phyloP scores from a whole-genome alignment of 2,329 filamentous ascomycete species.

The Emericellopsis cladophorae region DNA sequence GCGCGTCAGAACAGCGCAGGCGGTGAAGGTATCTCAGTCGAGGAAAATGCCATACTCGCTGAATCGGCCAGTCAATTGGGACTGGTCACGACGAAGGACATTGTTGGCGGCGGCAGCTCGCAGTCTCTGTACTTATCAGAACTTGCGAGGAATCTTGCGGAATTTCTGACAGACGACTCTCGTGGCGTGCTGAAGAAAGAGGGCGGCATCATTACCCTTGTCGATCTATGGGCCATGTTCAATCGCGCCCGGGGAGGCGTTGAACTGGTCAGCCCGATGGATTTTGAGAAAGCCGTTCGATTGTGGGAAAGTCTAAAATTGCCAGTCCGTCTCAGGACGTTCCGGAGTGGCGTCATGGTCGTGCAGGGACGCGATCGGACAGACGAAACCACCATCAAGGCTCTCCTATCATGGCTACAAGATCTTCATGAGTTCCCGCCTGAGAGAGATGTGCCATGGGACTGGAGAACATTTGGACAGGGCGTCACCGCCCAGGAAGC shows the following conservation, averaged over 20 bases:
- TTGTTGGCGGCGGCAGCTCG: slow-evolving; percentile 62
- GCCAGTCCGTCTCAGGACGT: slow-evolving; percentile 74
- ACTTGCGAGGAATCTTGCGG: slow-evolving; percentile 70
- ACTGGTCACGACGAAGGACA: slow-evolving; percentile 88
- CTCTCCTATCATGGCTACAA: slow-evolving; percentile 65
- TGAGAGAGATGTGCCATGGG: slow-evolving; percentile 55
- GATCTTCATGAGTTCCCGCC: slow-evolving; percentile 57
- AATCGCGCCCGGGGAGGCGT: slow-evolving; percentile 88
- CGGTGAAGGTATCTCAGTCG: slow-evolving; percentile 47
- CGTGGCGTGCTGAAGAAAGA: slow-evolving; percentile 65
- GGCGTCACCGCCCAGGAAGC: slow-evolving; percentile 84
- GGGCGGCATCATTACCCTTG: slow-evolving; percentile 78
- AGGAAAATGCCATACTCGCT: slow-evolving; percentile 63
- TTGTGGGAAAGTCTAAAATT: slow-evolving; percentile 82
- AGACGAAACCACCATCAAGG: slow-evolving; percentile 76
- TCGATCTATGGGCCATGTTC: slow-evolving; percentile 90
- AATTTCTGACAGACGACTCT: slow-evolving; percentile 78
- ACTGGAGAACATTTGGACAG: slow-evolving; percentile 65
- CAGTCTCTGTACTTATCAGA: slow-evolving; percentile 86
- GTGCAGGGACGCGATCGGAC: slow-evolving; percentile 81
- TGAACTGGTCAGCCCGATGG: slow-evolving; percentile 80
- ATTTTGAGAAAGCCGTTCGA: slow-evolving; percentile 81
- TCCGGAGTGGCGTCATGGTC: slow-evolving; percentile 88
- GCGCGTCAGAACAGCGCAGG: slow-evolving; percentile 52
- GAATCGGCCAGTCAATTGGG: slow-evolving; percentile 71